phyloP scores from a whole-genome alignment of 495 filamentous ascomycete genomes.

The Lineolata rhizophorae region DNA sequence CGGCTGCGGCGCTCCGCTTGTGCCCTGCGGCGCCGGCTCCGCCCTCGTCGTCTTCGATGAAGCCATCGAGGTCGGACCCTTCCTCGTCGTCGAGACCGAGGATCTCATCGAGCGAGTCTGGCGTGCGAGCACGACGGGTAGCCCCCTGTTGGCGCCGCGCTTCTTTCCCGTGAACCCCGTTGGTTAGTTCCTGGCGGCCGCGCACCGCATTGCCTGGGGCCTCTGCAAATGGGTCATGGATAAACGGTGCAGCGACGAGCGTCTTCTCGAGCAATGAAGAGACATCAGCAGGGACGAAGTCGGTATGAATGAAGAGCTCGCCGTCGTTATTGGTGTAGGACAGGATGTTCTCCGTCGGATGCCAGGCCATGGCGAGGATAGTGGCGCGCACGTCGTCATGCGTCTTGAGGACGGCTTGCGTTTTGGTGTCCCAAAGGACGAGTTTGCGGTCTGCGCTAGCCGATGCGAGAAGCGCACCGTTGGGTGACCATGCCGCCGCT shows the following conservation, averaged over 20 bases:
- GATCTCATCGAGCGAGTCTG: slow-evolving; percentile 39
- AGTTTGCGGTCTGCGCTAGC: slow-evolving; percentile 68
- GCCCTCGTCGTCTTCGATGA: slow-evolving; percentile 90
- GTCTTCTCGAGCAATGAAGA: slow-evolving; percentile 32
- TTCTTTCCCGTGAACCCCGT: no score
- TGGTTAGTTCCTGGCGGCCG: slow-evolving; percentile 29
- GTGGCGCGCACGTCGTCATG: slow-evolving; percentile 27
- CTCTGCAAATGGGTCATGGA: slow-evolving; percentile 56
- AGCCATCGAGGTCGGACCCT: slow-evolving; percentile 35
- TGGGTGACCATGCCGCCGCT: slow-evolving; percentile 77
- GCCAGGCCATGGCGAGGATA: slow-evolving; percentile 74
- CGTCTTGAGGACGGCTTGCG: slow-evolving; percentile 48
- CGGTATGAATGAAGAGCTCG: slow-evolving; percentile 69
- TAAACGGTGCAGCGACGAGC: slow-evolving; percentile 62
- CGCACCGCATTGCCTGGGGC: slow-evolving; percentile 43
- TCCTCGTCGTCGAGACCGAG: slow-evolving; percentile 23
- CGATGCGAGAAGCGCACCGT: slow-evolving; percentile 68
- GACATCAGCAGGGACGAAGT: slow-evolving; percentile 51
- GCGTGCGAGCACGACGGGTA: slow-evolving; percentile 24
- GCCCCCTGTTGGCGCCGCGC: slow-evolving; percentile 26
- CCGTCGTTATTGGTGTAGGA: slow-evolving; percentile 84
- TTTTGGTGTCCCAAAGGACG: slow-evolving; percentile 72
- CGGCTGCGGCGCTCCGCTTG: neutral
- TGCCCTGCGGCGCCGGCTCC: slow-evolving; percentile 58
- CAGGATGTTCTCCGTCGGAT: slow-evolving; percentile 65